Base-by-base conservation (phyloP, 495 filamentous ascomycete genomes). In the Delitschia confertaspora region DNA sequence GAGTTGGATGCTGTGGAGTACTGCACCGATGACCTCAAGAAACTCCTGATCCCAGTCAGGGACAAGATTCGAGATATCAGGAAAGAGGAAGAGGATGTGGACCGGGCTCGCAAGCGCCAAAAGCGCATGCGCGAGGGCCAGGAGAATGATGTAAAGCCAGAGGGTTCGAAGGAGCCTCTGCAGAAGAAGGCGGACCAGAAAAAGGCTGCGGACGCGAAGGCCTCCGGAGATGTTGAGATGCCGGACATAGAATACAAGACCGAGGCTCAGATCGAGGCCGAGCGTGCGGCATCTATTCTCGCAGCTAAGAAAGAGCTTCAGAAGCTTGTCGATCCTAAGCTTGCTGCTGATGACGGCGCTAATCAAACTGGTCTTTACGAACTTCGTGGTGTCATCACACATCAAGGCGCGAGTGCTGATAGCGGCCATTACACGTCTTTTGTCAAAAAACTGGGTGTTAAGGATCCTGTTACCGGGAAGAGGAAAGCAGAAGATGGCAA, bases 341-440 rank as follows among this genome's bases (percentile, higher is more conserved):
- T 89, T 21, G 67, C 74, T 41, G 70, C 77, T 22, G 88, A 95
- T 53, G 77, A 79, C 20, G 86, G 84, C 37, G 79, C 83, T 38
- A 96, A 95, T 64, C 81, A 83, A 51, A 91, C 87, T 10, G 91
- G 93, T 16, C 70, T 98, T 20, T 98, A 96, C 59, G 91, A 98
- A 60, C 74, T 98, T 20, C 74, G 93, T 31, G 93, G 85, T 30
- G 81, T 98, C 8, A 83, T 98, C 48, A 95, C 91, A n/a, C 91
- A 98, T 65, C 89, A 96, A 65, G 91, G 91, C 51, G 82, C 85
- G 30, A 93, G 88, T 57, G 91, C 91, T 23, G 93, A 98, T 61
- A 95, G 89, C 49, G 91, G 91, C 6, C 91, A 98, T 65, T 98
- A 98, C 67, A 96, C 93, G 2, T 79, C 87, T 2, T 98, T 94